A percentile compares a stretch with the other conserved stretches of the same genome.
Conservation (phyloP, 768 basidiomycete species). For the Boletus sp. region DNA sequence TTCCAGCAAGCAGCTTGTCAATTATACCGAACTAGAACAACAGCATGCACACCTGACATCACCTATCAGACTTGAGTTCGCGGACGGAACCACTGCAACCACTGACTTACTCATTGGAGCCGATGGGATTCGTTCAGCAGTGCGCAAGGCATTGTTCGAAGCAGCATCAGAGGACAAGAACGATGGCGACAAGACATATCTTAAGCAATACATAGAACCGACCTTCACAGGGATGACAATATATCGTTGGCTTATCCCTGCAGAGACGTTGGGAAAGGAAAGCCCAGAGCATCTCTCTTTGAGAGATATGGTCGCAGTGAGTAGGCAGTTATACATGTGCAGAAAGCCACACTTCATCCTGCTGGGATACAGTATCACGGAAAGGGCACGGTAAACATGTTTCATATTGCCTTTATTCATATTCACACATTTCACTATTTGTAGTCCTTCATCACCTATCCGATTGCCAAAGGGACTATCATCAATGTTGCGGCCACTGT, state of each 20-base stretch:
- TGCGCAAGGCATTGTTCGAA: slow-evolving; percentile 13
- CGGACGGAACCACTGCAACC: slow-evolving; percentile 18
- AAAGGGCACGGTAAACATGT: slow-evolving; percentile 3
- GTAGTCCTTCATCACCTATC: slow-evolving; percentile 42
- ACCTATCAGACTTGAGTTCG: slow-evolving; percentile 8
- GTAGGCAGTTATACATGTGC: neutral
- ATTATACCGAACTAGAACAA: slow-evolving; percentile 8
- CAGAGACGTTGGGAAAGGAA: slow-evolving; percentile 26
- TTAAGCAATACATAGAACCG: slow-evolving; percentile 24
- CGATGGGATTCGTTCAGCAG: slow-evolving; percentile 39
- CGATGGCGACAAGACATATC: neutral
- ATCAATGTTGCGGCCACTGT: slow-evolving; percentile 38
- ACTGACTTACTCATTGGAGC: slow-evolving; percentile 46
- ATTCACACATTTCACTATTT: neutral
- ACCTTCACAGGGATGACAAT: slow-evolving; percentile 41
- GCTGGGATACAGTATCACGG: slow-evolving; percentile 9
- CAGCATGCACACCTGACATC: slow-evolving; percentile 27
- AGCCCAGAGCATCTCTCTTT: slow-evolving; percentile 24
- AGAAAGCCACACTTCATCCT: slow-evolving; percentile 7
- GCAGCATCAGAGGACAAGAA: neutral
- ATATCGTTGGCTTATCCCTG: slow-evolving; percentile 39
- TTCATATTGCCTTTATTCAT: neutral
- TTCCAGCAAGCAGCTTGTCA: slow-evolving; percentile 16
- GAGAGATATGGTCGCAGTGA: slow-evolving; percentile 17
- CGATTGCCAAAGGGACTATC: slow-evolving; percentile 35